Percentiles rank a stretch among this genome's conserved stretches.
phyloP scores from a whole-genome alignment of 2,329 filamentous ascomycete species.

The Periconia macrospinosa region DNA sequence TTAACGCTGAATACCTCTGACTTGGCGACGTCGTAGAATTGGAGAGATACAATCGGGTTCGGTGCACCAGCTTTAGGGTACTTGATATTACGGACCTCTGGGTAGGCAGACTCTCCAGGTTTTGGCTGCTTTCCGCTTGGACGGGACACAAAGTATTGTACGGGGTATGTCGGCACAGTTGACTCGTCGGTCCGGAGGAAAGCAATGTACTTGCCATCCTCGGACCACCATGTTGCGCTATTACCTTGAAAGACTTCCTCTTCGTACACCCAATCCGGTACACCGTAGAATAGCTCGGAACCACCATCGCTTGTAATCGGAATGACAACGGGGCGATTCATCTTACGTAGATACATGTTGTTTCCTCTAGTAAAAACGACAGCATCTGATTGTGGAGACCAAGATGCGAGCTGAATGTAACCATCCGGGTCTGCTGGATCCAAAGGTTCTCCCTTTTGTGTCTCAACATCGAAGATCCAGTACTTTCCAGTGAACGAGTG shows the following conservation, averaged over 20 bases:
- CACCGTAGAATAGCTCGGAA: conserved; percentile 86
- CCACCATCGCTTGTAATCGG: conserved; percentile 88
- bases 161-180: conserved; percentile 83
- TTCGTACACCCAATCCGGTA: conserved; percentile 97
- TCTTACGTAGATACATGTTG: conserved; percentile 79
- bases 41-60: conserved; percentile 84
- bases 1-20: conserved; percentile 78
- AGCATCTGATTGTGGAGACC: conserved; percentile 85
- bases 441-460: conserved; percentile 75
- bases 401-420: conserved; percentile 79
- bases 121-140: conserved; percentile 73
- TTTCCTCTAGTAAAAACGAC: conserved; percentile 89
- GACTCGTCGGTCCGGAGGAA: conserved; percentile 95
- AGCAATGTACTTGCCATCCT: conserved; percentile 84
- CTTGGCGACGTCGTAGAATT: conserved; percentile 83
- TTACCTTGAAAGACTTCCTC: conserved; percentile 79
- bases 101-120: conserved; percentile 81
- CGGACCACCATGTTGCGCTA: conserved; percentile 93
- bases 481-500: conserved; percentile 86
- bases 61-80: conserved; percentile 95
- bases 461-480: conserved; percentile 88
- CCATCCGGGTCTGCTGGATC: conserved; percentile 67
- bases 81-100: conserved; percentile 88
- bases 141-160: conserved; percentile 89
- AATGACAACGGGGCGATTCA: conserved; percentile 62